Evolutionary conservation across 2,329 filamentous ascomycete species (phyloP).

Genomic region (Fusarium azukiicola): DNA sequence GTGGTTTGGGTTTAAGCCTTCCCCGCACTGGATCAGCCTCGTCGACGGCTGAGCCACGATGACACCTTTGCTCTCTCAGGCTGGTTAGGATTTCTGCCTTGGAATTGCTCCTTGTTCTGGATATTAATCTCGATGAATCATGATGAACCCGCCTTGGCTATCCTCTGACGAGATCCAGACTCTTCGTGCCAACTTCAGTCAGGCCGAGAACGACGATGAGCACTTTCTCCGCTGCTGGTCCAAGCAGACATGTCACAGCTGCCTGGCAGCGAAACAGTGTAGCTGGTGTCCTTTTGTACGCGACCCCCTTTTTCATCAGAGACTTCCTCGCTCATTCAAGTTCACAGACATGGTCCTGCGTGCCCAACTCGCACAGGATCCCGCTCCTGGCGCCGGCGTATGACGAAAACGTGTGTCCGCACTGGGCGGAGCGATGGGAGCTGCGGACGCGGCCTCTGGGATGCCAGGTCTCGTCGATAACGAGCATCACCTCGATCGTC

Average conservation of each 20-base stretch:
- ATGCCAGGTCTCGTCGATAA: constrained; percentile 61
- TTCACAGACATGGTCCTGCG: constrained; percentile 73
- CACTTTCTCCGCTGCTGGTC: constrained; percentile 74
- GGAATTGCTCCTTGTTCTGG: background rate
- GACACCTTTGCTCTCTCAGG: background rate
- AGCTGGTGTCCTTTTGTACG: constrained; percentile 76
- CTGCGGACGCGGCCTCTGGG: constrained; percentile 61
- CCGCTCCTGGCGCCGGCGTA: constrained; percentile 73
- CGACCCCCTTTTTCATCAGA: constrained; percentile 36
- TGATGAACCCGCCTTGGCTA: constrained; percentile 38
- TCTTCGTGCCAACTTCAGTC: constrained; percentile 58
- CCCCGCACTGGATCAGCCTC: constrained; percentile 38
- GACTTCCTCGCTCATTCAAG: constrained; percentile 27
- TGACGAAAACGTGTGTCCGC: constrained; percentile 73
- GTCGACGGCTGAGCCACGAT: constrained; percentile 20
- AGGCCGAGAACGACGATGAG: constrained; percentile 56
- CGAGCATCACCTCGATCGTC: constrained; percentile 55
- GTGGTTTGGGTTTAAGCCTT: constrained; percentile 28
- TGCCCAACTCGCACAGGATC: constrained; percentile 71
- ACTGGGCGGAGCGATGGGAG: constrained; percentile 68
- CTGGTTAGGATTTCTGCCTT: background rate
- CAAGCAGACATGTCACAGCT: constrained; percentile 70
- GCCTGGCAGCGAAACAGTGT: constrained; percentile 67
- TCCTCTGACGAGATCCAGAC: constrained; percentile 33
- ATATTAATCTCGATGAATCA: background rate